Evolutionary conservation across 768 basidiomycete genomes (phyloP), one percentile per base, ranked within the genome.

Genomic region (Tricholoma flavovirens): DNA sequence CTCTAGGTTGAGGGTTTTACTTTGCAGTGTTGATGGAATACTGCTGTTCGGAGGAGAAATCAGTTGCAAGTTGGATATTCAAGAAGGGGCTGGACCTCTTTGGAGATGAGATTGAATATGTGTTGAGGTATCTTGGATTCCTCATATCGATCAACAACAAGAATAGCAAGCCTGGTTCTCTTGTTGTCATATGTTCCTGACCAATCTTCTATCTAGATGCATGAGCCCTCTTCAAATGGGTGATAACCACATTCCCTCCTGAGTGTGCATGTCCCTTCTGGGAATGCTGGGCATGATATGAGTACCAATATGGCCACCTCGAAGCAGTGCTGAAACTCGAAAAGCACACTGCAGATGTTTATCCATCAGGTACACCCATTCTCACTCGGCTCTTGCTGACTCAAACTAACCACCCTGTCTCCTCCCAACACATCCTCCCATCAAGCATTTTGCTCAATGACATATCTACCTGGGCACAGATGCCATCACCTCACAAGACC

Each of bases 241-340:
- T n/a, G n/a, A n/a, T n/a, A n/a, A n/a, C n/a, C n/a, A 87, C 81
- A 3, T 93, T 97, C 68, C 72, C 87, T 10, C 74, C 89, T 7
- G 89, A 91, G 45, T 82, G 83, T 40, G 91, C 92, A 14, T 78
- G 90, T 35, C 86, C 89, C 0, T 77, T 98, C 14, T 99, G 95
- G 95, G 93, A 97, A 66, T 83, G 91, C 43, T 98, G 95, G 97
- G 87, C 93, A 4, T 80, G 88, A 54, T 96, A 96, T 72, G 93
- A 97, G 69, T 98, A 94, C 72, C 87, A 91, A 64, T 98, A 90
- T 65, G 93, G 93, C n/a, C 93, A 95, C 69, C 76, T 95, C 35
- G 86, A 90, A 42, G 88, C 90, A 1, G 83, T 90, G 2, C 84
- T 90, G 62, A 92, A 95, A 70, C 81, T 98, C 48, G 94, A 97